A percentile compares a stretch with the other conserved stretches of the same genome.
Evolutionary conservation across 768 basidiomycete species (phyloP).

Genomic region (Panus rudis): DNA sequence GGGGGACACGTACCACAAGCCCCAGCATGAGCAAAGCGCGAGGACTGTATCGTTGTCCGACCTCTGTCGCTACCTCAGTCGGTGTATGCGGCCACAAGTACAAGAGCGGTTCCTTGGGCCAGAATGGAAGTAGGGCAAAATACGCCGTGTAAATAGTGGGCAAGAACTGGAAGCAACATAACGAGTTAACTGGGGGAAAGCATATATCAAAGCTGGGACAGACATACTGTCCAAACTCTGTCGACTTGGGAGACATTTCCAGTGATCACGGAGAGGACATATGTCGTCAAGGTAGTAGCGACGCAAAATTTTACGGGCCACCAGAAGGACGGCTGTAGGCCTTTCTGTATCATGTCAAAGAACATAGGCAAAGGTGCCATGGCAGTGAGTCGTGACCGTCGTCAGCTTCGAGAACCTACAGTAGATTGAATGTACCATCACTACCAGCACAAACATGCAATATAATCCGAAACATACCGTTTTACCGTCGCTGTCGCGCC

Average conservation of each 20-base stretch:
- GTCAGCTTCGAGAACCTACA: too few species aligned
- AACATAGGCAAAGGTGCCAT: conserved; percentile 13
- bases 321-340: conserved; percentile 19
- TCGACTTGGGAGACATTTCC: conserved; percentile 86
- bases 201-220: neutral
- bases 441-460: too few species aligned
- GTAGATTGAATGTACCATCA: neutral
- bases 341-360: conserved; percentile 8
- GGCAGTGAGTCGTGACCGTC: neutral
- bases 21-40: conserved; percentile 71
- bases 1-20: conserved; percentile 40
- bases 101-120: conserved; percentile 33
- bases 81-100: conserved; percentile 56
- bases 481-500: too few species aligned
- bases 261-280: conserved; percentile 57
- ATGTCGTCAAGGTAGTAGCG: conserved; percentile 40
- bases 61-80: conserved; percentile 26
- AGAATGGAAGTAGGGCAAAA: conserved; percentile 69
- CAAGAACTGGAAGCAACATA: conserved; percentile 41
- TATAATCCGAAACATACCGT: too few species aligned
- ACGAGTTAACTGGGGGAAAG: neutral
- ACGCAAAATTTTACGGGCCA: conserved; percentile 64
- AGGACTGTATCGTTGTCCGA: conserved; percentile 50
- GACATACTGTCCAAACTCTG: conserved; percentile 48
- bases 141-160: conserved; percentile 81